Evolutionary conservation across 2,329 filamentous ascomycete species (phyloP), one percentile per base, ranked within the genome.

Genomic region (Huntiella abstrusa): DNA sequence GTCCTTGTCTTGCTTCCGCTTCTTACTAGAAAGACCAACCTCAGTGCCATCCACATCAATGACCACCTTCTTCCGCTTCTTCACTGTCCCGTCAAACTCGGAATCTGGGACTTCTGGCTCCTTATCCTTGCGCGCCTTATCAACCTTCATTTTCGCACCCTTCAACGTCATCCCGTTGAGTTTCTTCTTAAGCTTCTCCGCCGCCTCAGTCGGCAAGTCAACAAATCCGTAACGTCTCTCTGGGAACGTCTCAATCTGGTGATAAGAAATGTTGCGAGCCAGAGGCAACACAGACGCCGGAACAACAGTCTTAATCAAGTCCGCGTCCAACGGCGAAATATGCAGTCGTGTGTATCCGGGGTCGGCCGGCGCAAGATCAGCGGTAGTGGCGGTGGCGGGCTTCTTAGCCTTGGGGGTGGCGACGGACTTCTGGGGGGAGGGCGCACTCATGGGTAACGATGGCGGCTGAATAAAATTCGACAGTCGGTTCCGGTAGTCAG

Each of bases 211-310:
- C 0, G 87, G 87, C 34, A 98, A 64, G 41, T 92, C 86, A 50
- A 96, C 68, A 63, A 83, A 98, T 47, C 88, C 91, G 75, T 85
- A 98, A 45, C 75, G 79, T 58, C 76, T 81, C 53, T 98, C 91
- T 11, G 88, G 88, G 52, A 93, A 94, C 1, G 87, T 87, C 57
- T 85, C 74, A 53, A 95, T 64, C 4, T 69, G 68, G 62, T 96
- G 88, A 63, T 80, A 95, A n/a, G 87, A 94, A 45, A 95, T 73
- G 58, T 86, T 83, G 51, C 76, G 75, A 15, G 83, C 84, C 40
- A 67, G 66, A 11, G 75, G 68, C 33, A 76, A 72, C 11, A 83
- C 58, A 1, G 79, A 71, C 1, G 78, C 67, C 16, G 83, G 77
- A 41, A 98, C 62, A 50, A 92, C 73, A 42, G 80, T 68, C 47